These are phyloP conservation scores for Fraxinus floribunda DNA, from an alignment of 305 asterid species.

Conservation along the genomic window DNA sequence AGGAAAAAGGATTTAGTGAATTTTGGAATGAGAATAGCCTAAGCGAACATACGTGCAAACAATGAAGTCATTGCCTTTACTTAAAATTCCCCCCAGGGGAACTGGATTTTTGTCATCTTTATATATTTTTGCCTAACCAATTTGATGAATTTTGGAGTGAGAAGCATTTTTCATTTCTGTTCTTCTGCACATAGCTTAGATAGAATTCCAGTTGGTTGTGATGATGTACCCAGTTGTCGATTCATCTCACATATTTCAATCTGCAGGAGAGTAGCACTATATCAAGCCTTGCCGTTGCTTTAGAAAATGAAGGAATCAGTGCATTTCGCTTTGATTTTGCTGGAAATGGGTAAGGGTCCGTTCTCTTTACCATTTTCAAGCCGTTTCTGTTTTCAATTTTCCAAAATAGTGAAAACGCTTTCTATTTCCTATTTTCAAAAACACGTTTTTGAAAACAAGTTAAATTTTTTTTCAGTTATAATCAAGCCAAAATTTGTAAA, in stretches of 20 bases:
- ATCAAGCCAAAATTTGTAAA: too few species aligned
- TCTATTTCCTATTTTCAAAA: too few species aligned
- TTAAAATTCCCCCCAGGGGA: background rate
- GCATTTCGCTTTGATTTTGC: conserved; percentile 85
- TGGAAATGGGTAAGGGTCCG: conserved; percentile 67
- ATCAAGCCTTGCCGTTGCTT: conserved; percentile 53
- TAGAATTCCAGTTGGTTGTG: conserved; percentile 1
- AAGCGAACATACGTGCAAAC: background rate
- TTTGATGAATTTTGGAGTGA: background rate
- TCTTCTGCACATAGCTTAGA: background rate
- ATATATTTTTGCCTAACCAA: conserved; percentile 1
- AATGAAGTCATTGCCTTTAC: background rate
- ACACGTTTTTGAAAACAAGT: too few species aligned
- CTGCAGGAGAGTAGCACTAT: conserved; percentile 53
- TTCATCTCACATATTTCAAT: conserved; percentile 22
- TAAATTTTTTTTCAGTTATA: too few species aligned
- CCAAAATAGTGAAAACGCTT: too few species aligned
- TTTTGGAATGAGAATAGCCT: conserved; percentile 5
- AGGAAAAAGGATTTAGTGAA: background rate
- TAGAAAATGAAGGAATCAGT: conserved; percentile 77
- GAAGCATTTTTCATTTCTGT: background rate
- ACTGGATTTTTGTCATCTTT: background rate
- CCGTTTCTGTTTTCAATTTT: too few species aligned
- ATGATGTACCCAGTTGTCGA: background rate
- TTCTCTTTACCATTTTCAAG: too few species aligned